A percentile compares a stretch with the other conserved stretches of the same genome.
Evolutionary conservation across 148 eudicot species (phyloP).

Genomic region (Fagopyrum tataricum): DNA sequence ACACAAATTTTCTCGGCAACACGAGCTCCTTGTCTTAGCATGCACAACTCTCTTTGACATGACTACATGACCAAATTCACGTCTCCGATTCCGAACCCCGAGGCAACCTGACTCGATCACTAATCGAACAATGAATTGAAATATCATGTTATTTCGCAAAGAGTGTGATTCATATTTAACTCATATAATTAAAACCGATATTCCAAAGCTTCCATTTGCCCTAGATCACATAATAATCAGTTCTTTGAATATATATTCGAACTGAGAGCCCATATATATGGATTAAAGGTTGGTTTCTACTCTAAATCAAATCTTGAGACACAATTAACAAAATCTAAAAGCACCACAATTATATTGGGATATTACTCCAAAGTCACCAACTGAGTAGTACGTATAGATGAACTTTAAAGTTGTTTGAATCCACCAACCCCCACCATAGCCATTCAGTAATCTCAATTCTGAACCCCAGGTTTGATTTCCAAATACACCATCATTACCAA

Average conservation of each 20-base stretch:
- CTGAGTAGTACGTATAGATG: neutral
- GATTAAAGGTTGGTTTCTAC: neutral
- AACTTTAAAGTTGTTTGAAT: neutral
- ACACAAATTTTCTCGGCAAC: too few species aligned
- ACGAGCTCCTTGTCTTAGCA: too few species aligned
- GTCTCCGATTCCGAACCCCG: too few species aligned
- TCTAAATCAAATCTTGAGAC: neutral
- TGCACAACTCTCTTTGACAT: too few species aligned
- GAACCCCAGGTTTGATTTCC: neutral
- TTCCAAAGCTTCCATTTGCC: neutral
- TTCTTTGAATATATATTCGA: neutral
- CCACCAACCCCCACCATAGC: neutral
- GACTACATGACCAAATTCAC: too few species aligned
- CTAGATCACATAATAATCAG: neutral
- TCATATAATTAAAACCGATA: too few species aligned
- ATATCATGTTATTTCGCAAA: too few species aligned
- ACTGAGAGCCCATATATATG: neutral
- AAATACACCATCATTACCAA: slow-evolving; percentile 4
- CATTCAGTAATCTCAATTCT: neutral
- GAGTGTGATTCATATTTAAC: too few species aligned
- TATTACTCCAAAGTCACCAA: neutral
- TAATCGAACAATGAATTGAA: neutral
- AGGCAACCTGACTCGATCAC: too few species aligned
- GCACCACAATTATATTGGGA: neutral
- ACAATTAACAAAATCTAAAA: neutral